phyloP scores from a whole-genome alignment of 805 yeast species.

The Ogataea parapolymorpha region DNA sequence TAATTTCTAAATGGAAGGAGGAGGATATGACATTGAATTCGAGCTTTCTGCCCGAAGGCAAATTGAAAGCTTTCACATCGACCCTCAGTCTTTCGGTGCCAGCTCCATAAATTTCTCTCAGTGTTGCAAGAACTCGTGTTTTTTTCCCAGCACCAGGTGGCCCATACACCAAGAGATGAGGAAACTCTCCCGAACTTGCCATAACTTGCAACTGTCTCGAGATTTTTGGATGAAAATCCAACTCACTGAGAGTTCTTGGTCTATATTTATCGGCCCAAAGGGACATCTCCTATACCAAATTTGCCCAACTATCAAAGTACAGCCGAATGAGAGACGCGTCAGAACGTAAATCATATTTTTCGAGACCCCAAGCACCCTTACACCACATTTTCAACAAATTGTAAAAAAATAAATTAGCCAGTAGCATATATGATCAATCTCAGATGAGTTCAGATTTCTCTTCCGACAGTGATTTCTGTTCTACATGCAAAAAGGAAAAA shows the following conservation, averaged over 20 bases:
- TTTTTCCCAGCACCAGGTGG: conserved; percentile 98
- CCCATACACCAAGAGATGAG: conserved; percentile 89
- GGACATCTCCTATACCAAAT: conserved; percentile 52
- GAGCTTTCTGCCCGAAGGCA: conserved; percentile 68
- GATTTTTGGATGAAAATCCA: conserved; percentile 66
- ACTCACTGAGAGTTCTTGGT: conserved; percentile 61
- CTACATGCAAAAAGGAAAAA: conserved; percentile 39
- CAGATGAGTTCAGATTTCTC: too few species aligned
- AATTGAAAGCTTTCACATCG: conserved; percentile 80
- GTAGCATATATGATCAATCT: too few species aligned
- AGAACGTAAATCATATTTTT: not conserved
- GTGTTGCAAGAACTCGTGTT: conserved; percentile 80
- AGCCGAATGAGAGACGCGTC: not conserved
- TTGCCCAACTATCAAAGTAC: too few species aligned
- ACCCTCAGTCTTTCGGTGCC: conserved; percentile 83
- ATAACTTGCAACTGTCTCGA: conserved; percentile 51
- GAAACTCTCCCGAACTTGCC: conserved; percentile 77
- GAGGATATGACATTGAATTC: conserved; percentile 94
- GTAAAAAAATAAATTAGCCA: too few species aligned
- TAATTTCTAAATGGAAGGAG: conserved; percentile 86
- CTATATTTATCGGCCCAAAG: conserved; percentile 96
- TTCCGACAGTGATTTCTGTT: conserved; percentile 31
- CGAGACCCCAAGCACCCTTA: too few species aligned
- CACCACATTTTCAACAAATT: too few species aligned
- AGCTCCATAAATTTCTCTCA: conserved; percentile 77